These are phyloP conservation scores for Sporothrix globosa DNA, from an alignment of 2,329 filamentous ascomycete species.

Conservation along the genomic window DNA sequence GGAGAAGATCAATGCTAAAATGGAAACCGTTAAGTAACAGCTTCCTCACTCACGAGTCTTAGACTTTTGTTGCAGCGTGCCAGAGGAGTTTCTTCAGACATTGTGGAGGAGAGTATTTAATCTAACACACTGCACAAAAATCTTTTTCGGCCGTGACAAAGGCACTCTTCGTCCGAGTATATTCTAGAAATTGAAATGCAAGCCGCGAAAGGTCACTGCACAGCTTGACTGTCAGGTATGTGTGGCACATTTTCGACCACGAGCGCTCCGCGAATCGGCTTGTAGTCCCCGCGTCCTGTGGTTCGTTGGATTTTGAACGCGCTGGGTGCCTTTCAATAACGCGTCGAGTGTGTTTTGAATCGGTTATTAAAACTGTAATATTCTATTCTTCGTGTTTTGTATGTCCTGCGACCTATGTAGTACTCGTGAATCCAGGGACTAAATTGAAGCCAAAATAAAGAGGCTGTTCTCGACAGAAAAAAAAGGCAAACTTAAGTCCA, in stretches of 20 bases:
- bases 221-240: background rate
- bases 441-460: background rate
- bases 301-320: too few species aligned
- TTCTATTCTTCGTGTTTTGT: constrained; percentile 11
- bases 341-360: background rate
- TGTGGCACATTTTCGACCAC: background rate
- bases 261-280: background rate
- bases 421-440: constrained; percentile 7
- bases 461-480: background rate
- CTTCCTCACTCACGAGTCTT: background rate
- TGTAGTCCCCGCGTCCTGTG: background rate
- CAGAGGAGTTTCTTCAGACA: background rate
- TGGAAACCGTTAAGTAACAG: constrained; percentile 6
- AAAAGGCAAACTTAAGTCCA: constrained; percentile 8
- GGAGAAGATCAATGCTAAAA: background rate
- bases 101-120: background rate
- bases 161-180: background rate
- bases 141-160: background rate
- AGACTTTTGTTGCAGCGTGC: background rate
- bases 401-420: constrained; percentile 24
- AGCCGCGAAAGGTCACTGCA: background rate
- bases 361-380: background rate
- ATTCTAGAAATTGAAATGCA: background rate
- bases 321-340: background rate
- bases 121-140: background rate